phyloP scores from a whole-genome alignment of 768 basidiomycete species.

The Imleria badia region DNA sequence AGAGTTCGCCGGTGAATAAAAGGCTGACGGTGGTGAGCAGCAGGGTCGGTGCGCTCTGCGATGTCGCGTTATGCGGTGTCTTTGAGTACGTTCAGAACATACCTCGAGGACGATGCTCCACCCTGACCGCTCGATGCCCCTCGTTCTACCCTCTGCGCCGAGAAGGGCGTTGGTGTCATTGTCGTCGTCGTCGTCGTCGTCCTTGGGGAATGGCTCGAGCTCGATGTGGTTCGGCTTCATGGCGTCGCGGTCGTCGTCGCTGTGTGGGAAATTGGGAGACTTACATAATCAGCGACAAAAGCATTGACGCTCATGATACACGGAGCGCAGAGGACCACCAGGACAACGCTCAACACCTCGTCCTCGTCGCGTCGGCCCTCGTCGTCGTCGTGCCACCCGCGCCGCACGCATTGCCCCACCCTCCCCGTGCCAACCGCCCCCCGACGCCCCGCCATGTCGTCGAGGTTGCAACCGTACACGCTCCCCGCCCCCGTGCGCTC shows the following conservation, averaged over 20 bases:
- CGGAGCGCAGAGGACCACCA: constrained; percentile 1
- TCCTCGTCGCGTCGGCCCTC: constrained; percentile 17
- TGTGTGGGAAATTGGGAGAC: background rate
- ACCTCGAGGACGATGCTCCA: constrained; percentile 80
- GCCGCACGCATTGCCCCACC: constrained; percentile 11
- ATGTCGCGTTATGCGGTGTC: constrained; percentile 1
- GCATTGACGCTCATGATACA: constrained; percentile 29
- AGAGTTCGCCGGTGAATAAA: constrained; percentile 86
- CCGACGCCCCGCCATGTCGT: constrained; percentile 51
- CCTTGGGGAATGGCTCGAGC: background rate
- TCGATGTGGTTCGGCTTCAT: background rate
- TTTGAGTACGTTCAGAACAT: constrained; percentile 13
- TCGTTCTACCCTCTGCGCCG: constrained; percentile 29
- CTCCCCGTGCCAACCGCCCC: constrained; percentile 12
- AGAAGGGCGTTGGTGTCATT: constrained; percentile 45
- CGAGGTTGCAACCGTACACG: constrained; percentile 53
- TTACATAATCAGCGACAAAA: constrained; percentile 25
- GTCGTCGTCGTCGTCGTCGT: background rate
- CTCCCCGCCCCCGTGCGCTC: constrained; percentile 53
- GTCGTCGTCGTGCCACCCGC: constrained; percentile 11
- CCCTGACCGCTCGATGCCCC: constrained; percentile 28
- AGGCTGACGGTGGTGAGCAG: constrained; percentile 81
- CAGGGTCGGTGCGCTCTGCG: constrained; percentile 83
- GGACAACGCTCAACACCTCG: constrained; percentile 1
- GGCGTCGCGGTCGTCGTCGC: background rate